A percentile compares a stretch with the other conserved stretches of the same genome.
phyloP scores from a whole-genome alignment of 805 yeast species.

The Kurtzmaniella fragi region DNA sequence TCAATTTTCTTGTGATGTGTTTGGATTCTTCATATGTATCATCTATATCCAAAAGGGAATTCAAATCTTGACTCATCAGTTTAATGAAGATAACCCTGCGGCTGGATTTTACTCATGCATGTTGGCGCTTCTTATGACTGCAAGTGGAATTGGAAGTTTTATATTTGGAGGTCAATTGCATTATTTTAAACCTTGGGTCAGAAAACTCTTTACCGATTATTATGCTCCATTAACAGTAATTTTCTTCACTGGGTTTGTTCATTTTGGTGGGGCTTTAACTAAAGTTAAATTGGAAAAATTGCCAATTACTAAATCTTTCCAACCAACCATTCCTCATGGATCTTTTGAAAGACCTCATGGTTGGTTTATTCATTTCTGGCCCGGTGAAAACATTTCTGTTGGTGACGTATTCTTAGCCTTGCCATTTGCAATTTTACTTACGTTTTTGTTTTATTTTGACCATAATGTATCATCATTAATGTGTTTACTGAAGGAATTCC shows the following conservation, averaged over 20 bases:
- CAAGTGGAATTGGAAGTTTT: slow-evolving; percentile 63
- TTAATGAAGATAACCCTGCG: slow-evolving; percentile 32
- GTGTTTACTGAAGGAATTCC: slow-evolving; percentile 81
- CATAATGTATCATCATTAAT: slow-evolving; percentile 92
- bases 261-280: slow-evolving; percentile 77
- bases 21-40: slow-evolving; percentile 85
- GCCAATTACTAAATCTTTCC: slow-evolving; percentile 68
- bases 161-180: slow-evolving; percentile 58
- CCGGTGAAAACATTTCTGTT: slow-evolving; percentile 47
- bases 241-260: slow-evolving; percentile 90
- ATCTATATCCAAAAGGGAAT: slow-evolving; percentile 90
- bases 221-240: slow-evolving; percentile 79
- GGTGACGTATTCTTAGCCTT: slow-evolving; percentile 81
- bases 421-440: slow-evolving; percentile 85
- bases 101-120: slow-evolving; percentile 70
- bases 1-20: slow-evolving; percentile 82
- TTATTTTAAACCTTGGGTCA: slow-evolving; percentile 51
- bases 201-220: slow-evolving; percentile 80
- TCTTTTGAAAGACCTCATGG: slow-evolving; percentile 43
- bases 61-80: slow-evolving; percentile 73
- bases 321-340: slow-evolving; percentile 51
- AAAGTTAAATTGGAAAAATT: slow-evolving; percentile 53
- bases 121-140: slow-evolving; percentile 67
- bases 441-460: slow-evolving; percentile 86
- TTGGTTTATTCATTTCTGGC: slow-evolving; percentile 81